Conservation (phyloP, 495 filamentous ascomycete genomes). For the Diplogelasinospora grovesii region DNA sequence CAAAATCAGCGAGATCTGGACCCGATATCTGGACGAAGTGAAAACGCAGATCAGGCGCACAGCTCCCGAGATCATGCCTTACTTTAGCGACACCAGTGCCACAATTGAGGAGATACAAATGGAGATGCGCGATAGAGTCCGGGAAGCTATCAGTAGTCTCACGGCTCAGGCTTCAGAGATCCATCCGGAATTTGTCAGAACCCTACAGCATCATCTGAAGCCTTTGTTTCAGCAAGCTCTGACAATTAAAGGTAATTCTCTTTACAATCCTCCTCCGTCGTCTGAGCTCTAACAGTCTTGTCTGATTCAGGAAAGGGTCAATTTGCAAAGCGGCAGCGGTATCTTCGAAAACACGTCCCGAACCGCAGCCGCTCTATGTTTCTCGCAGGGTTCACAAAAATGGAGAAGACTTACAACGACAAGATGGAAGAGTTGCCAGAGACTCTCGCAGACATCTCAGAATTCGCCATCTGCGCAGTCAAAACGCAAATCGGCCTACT, state of each 20-base stretch:
- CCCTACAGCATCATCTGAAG: background rate
- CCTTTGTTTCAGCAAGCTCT: conserved; percentile 3
- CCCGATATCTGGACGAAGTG: conserved; percentile 6
- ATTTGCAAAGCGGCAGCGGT: background rate
- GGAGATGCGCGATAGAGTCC: background rate
- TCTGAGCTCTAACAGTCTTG: too few species aligned
- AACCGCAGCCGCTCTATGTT: too few species aligned
- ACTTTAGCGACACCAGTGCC: background rate
- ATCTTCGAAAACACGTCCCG: background rate
- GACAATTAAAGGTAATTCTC: background rate
- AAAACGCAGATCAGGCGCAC: background rate
- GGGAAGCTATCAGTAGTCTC: background rate
- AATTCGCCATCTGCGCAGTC: background rate
- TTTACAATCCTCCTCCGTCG: background rate
- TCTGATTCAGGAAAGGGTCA: conserved; percentile 4
- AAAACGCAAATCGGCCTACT: conserved; percentile 4
- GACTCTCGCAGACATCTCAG: background rate
- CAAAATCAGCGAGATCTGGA: conserved; percentile 6
- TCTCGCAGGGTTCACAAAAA: background rate
- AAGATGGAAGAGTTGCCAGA: background rate
- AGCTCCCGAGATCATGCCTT: conserved; percentile 4
- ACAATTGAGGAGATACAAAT: background rate
- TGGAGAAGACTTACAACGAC: background rate
- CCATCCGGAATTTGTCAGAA: conserved; percentile 3
- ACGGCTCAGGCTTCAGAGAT: background rate